Conservation (phyloP, 495 filamentous ascomycete species). For the Annulohypoxylon nitens region DNA sequence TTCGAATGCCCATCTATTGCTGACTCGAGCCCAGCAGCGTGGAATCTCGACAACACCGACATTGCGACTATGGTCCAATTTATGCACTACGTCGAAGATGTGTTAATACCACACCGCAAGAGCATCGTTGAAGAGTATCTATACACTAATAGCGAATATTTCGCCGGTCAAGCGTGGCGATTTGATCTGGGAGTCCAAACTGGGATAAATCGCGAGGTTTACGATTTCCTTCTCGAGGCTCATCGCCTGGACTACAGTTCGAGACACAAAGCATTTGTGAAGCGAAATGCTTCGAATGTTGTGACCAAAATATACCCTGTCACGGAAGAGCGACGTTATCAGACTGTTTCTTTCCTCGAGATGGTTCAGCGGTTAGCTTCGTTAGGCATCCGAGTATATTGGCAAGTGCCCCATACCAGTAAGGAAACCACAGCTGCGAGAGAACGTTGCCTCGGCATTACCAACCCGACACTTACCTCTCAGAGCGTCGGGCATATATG, state of each 20-base stretch:
- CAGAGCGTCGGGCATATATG: not conserved
- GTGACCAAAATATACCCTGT: conserved; percentile 5
- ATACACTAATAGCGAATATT: conserved; percentile 33
- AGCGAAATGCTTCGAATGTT: conserved; percentile 4
- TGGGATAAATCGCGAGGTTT: not conserved
- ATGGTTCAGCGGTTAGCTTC: conserved; percentile 16
- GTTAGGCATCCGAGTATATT: conserved; percentile 18
- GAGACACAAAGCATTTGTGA: not conserved
- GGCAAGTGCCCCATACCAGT: not conserved
- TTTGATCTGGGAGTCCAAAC: conserved; percentile 19
- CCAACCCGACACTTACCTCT: not conserved
- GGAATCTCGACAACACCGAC: conserved; percentile 33
- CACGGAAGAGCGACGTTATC: conserved; percentile 24
- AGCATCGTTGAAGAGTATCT: not conserved
- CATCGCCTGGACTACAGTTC: conserved; percentile 11
- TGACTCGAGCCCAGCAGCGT: conserved; percentile 1
- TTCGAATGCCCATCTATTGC: not conserved
- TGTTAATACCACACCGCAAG: conserved; percentile 16
- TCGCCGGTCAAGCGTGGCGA: conserved; percentile 21
- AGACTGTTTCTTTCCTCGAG: conserved; percentile 3
- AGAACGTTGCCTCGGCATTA: conserved; percentile 3
- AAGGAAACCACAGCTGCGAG: not conserved
- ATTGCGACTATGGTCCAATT: conserved; percentile 1
- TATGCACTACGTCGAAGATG: not conserved
- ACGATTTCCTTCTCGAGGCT: conserved; percentile 18